Evolutionary conservation across 1,284 basidiomycete genomes (phyloP).

Genomic region (Tilletia caries): DNA sequence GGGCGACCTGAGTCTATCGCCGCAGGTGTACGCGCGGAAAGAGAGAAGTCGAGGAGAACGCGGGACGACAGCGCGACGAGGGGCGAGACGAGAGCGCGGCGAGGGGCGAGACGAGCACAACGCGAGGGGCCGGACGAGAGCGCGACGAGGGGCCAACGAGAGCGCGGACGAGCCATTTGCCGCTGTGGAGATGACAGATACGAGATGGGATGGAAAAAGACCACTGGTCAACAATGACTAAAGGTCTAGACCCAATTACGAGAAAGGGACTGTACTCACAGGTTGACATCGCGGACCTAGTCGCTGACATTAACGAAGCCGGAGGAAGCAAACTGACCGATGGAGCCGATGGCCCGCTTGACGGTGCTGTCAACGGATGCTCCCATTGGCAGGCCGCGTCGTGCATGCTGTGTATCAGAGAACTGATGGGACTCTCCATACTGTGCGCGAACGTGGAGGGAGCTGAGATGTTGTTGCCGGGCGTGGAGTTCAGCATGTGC

Average conservation of each 20-base stretch:
- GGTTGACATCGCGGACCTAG: conserved; percentile 7
- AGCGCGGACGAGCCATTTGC: conserved; percentile 18
- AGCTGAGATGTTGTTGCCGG: not conserved
- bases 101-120: too few relatives aligned
- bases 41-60: too few relatives aligned
- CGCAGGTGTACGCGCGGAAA: not conserved
- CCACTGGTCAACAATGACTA: not conserved
- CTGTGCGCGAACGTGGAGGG: not conserved
- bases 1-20: not conserved
- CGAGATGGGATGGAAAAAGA: not conserved
- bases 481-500: not conserved
- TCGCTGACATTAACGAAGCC: conserved; percentile 4
- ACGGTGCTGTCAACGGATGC: not conserved
- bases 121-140: too few relatives aligned
- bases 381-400: not conserved
- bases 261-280: too few relatives aligned
- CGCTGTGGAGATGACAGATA: not conserved
- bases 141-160: too few relatives aligned
- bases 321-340: not conserved
- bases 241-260: too few relatives aligned
- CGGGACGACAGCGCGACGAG: too few relatives aligned
- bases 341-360: not conserved
- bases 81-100: too few relatives aligned
- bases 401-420: not conserved
- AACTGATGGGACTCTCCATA: not conserved